These are phyloP conservation scores for Kentomonas sorsogonicus DNA, from an alignment of 208 protist species.

Conservation along the genomic window DNA sequence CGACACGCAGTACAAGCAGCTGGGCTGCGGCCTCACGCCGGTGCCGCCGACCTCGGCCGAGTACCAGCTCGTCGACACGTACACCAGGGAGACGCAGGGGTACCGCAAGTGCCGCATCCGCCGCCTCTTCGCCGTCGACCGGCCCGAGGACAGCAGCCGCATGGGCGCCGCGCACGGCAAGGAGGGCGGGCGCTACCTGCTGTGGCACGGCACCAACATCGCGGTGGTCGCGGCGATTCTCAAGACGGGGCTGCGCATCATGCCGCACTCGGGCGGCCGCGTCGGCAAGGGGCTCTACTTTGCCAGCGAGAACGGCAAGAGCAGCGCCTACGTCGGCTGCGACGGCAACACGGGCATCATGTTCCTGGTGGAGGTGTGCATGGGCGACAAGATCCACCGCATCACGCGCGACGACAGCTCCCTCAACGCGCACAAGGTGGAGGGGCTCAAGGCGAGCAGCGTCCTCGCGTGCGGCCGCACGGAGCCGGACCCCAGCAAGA, in stretches of 20 bases:
- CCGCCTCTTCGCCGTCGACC: constrained; percentile 17
- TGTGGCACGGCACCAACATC: constrained; percentile 24
- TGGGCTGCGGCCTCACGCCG: constrained; percentile 13
- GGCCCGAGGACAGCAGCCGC: constrained; percentile 19
- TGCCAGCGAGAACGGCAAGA: constrained; percentile 28
- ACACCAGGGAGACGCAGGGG: constrained; percentile 13
- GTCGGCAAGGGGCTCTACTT: constrained; percentile 23
- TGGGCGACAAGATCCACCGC: constrained; percentile 21
- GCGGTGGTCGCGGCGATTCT: constrained; percentile 23
- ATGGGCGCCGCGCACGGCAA: constrained; percentile 15
- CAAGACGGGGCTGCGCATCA: constrained; percentile 24
- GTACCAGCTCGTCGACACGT: constrained; percentile 14
- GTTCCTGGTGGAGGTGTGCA: constrained; percentile 25
- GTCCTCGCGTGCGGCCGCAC: constrained; percentile 15
- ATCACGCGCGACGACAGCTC: constrained; percentile 16
- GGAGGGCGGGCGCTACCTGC: constrained; percentile 16
- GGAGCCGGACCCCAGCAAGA: constrained; percentile 9
- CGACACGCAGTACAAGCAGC: constrained; percentile 19
- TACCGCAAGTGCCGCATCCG: constrained; percentile 17
- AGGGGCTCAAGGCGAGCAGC: constrained; percentile 6
- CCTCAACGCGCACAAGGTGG: constrained; percentile 15
- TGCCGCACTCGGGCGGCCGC: constrained; percentile 22
- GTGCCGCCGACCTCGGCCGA: constrained; percentile 4
- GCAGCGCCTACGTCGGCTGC: constrained; percentile 12
- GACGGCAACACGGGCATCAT: constrained; percentile 16